These are phyloP conservation scores for Pugionium dolabratum DNA, from an alignment of 345 rosid genomes.

Conservation along the genomic window DNA sequence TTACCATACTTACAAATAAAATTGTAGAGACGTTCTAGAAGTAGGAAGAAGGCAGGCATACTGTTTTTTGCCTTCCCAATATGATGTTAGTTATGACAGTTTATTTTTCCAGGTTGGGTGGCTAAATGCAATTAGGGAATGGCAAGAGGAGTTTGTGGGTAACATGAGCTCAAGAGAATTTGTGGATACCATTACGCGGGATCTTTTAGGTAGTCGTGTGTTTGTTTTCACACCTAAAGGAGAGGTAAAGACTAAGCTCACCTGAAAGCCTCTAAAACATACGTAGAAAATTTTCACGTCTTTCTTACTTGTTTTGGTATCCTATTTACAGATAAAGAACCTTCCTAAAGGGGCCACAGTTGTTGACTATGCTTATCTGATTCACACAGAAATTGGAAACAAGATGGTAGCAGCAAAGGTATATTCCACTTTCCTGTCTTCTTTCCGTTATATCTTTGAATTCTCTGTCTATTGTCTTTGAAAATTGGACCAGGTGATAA, in stretches of 20 bases:
- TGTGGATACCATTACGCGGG: conserved; percentile 90
- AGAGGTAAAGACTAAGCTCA: conserved; percentile 51
- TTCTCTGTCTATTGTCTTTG: conserved; percentile 13
- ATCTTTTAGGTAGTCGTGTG: conserved; percentile 91
- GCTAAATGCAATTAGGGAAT: conserved; percentile 98
- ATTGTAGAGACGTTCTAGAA: conserved; percentile 14
- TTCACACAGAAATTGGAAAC: conserved; percentile 96
- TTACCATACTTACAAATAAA: conserved; percentile 21
- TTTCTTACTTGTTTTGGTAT: conserved; percentile 25
- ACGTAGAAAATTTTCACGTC: conserved; percentile 7
- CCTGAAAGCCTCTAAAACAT: conserved; percentile 20
- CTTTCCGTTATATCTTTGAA: conserved; percentile 4
- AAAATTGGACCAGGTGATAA: conserved; percentile 1
- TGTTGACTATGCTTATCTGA: conserved; percentile 95
- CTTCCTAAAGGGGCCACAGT: conserved; percentile 93
- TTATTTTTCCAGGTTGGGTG: conserved; percentile 73
- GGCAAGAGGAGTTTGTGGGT: conserved; percentile 99
- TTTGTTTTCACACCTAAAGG: conserved; percentile 92
- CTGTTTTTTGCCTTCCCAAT: conserved; percentile 8
- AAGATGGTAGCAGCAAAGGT: conserved; percentile 99
- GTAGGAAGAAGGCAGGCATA: conserved; percentile 10
- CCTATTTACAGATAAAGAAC: conserved; percentile 72
- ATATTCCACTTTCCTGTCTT: conserved; percentile 25
- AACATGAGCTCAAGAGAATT: conserved; percentile 99
- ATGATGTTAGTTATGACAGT: conserved; percentile 39